Base-by-base conservation (phyloP, 768 basidiomycete species). In the Boletus rubropictus region DNA sequence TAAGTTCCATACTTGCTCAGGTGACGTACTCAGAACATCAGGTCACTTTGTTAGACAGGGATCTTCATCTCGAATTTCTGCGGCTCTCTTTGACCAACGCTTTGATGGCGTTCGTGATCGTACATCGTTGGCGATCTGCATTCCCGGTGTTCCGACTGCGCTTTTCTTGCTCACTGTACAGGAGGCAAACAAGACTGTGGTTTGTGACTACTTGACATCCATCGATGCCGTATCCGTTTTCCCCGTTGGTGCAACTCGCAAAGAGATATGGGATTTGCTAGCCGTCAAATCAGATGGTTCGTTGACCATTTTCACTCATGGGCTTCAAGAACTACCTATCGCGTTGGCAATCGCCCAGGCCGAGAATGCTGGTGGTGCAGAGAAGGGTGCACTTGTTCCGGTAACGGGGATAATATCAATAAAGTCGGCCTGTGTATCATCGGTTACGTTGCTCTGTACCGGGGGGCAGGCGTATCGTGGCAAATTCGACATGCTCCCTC, bases 261-360 rank as follows among this genome's bases (percentile, higher is more conserved):
- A 67, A 7, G 67, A 72, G 12, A 72, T 89, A 12, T 73, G 73
- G 61, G 93, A 96, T 62, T 69, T 92, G 9, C 65, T 95, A 5
- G 65, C 85, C 14, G 64, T 89, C 39, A 79, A 76, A 39, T 74
- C 80, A 3, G 71, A 78, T 39, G 74, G 80, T 25, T 62, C 63
- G 8, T 63, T 90, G 9, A 63, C 69, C 0, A 58, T 92, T 4
- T 64, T 85, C 32, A 87, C 83, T 0, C 84, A 87, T 52, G 86
- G 83, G 1, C 54, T 71, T 9, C 62, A 63, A n/a, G 66, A 70
- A 53, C 46, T 80, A 9, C 70, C 72, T 20, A 59, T 78, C 17
- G 54, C 61, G 32, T 29, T 77, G 20, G 43, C 43, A 17, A 41
- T 49, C 22, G 54, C 58, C 22, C 54, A 46, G 22, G 55, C 48